Base-by-base conservation (phyloP, 495 filamentous ascomycete species). In the Emericellopsis terricola region DNA sequence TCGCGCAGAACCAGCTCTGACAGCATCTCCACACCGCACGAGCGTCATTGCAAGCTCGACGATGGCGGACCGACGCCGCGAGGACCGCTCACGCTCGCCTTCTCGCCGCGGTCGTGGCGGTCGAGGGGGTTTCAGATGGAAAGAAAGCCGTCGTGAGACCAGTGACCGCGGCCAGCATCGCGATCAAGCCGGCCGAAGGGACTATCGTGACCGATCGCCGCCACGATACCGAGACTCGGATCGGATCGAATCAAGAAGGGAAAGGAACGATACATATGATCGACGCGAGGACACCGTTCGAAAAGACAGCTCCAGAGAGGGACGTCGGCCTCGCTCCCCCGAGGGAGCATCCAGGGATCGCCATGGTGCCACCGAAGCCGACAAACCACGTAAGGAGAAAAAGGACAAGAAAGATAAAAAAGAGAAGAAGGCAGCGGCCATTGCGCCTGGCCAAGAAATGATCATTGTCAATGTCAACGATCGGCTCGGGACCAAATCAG, bases 401-500 rank as follows among this genome's bases (percentile, higher is more conserved):
- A 48, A 14, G 29, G 31, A 26, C 15, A 38, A 33, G 18, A 6
- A 8, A 11, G 16, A 6, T 9, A 11, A 3, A 18, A 28, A 43
- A 19, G 36, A 40, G 26, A 38, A 26, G 43, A 46, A 36, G 38
- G 44, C 33, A 29, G 39, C 40, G 28, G 29, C 55, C 0, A 34
- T 47, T n/a, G 35, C 44, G 3, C 38, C 53, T 15, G 55, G 61
- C 2, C 81, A 87, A 49, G 76, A 76, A 20, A 86, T 92, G 78
- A 94, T 93, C 36, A 69, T 89, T 15, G 85, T 94, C 11, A 69
- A 83, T 45, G 78, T 94, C 42, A 93, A 94, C 48, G 86, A 94
- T 56, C 70, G 86, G 17, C 59, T 94, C 15, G 85, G 85, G 14
- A 92, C 85, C 8, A 92, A 91, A 48, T 81, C 83, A 29, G 71